Conservation (phyloP, 371 early-diverging fungal species). For the Nematocida ausubeli region DNA sequence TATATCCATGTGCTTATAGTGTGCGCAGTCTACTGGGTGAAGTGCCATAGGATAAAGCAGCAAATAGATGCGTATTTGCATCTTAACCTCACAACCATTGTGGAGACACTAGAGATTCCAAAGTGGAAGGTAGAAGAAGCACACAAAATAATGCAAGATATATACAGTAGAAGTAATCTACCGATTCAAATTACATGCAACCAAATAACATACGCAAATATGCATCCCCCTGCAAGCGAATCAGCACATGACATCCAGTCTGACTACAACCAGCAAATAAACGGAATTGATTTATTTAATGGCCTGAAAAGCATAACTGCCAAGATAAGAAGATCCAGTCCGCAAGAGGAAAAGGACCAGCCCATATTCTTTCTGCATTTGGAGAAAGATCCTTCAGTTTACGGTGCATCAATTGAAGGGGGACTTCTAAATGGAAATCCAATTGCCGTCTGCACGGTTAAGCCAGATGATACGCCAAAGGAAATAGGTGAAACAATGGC, state of each 20-base stretch:
- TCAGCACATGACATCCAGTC: neutral
- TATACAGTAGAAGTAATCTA: neutral
- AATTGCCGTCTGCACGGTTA: slow-evolving; percentile 16
- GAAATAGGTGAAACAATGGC: slow-evolving; percentile 27
- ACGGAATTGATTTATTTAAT: neutral
- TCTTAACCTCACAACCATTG: neutral
- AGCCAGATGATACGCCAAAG: neutral
- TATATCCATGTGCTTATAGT: no score
- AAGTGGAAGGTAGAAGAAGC: slow-evolving; percentile 5
- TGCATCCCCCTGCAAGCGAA: neutral
- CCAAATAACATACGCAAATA: neutral
- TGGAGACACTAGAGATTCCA: neutral
- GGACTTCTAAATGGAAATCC: neutral
- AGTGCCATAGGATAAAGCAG: no score
- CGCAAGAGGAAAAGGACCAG: neutral
- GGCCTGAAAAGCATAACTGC: neutral
- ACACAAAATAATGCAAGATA: neutral
- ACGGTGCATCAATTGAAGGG: slow-evolving; percentile 1
- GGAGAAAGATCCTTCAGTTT: neutral
- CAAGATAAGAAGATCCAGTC: neutral
- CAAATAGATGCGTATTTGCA: neutral
- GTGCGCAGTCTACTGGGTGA: no score
- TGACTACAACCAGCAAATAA: neutral
- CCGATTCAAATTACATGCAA: neutral
- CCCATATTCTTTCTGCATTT: slow-evolving; percentile 10